Percentiles rank a stretch among this genome's conserved stretches.
These are phyloP conservation scores for Suillus discolor DNA, from an alignment of 768 basidiomycete genomes.

Conservation along the genomic window DNA sequence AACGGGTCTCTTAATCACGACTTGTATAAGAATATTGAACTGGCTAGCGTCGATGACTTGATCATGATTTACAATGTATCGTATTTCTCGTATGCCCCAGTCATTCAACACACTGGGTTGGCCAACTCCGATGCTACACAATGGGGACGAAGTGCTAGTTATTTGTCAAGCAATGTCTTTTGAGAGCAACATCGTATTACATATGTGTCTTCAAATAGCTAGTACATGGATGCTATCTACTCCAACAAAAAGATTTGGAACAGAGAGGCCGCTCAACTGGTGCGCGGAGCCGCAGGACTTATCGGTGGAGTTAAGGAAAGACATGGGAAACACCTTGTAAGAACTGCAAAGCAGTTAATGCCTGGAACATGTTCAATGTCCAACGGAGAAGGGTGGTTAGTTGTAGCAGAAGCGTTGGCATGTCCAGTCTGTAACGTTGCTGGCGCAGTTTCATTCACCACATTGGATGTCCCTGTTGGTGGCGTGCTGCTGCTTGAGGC, in stretches of 20 bases:
- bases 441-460: background rate
- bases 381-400: background rate
- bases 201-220: background rate
- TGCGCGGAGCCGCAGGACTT: background rate
- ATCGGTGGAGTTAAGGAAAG: background rate
- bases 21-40: too few relatives aligned
- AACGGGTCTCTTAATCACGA: too few relatives aligned
- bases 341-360: background rate
- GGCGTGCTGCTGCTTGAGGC: background rate
- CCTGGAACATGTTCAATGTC: background rate
- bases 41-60: too few relatives aligned
- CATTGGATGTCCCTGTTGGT: background rate
- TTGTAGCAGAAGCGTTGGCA: background rate
- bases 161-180: background rate
- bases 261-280: background rate
- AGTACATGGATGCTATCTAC: background rate
- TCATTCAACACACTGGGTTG: too few relatives aligned
- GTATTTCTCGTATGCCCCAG: too few relatives aligned
- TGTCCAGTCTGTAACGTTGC: too few relatives aligned
- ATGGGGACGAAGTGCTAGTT: background rate
- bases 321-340: background rate
- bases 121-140: background rate
- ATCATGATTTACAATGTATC: too few relatives aligned
- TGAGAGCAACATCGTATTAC: background rate
- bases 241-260: background rate